These are phyloP conservation scores for Leishmania amazonensis DNA, from an alignment of 208 protist genomes.

Conservation along the genomic window DNA sequence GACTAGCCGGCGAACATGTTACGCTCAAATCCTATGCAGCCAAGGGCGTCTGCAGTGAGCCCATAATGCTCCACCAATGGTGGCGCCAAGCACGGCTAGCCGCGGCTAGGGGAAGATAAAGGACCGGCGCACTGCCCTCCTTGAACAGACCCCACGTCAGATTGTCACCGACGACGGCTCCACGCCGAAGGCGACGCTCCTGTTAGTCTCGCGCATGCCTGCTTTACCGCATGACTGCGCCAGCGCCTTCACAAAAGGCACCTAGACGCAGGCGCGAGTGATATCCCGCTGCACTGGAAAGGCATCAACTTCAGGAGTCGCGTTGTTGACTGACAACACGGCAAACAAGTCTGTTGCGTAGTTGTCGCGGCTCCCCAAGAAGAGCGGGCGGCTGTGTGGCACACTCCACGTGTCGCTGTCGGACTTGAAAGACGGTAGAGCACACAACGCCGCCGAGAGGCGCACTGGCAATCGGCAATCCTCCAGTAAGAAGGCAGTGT, in stretches of 20 bases:
- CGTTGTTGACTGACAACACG: conserved; percentile 20
- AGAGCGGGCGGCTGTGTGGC: conserved; percentile 22
- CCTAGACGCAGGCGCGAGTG: conserved; percentile 7
- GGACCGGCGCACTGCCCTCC: conserved; percentile 14
- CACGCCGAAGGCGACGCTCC: conserved; percentile 8
- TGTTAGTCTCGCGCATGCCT: neutral
- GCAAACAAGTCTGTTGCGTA: conserved; percentile 23
- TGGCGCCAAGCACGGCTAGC: conserved; percentile 40
- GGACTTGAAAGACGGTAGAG: conserved; percentile 8
- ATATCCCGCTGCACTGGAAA: conserved; percentile 19
- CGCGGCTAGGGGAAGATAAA: conserved; percentile 43
- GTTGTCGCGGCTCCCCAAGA: conserved; percentile 23
- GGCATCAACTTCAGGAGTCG: conserved; percentile 2
- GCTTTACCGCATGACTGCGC: neutral
- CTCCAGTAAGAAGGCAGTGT: conserved; percentile 11
- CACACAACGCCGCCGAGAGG: conserved; percentile 28
- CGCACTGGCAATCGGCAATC: conserved; percentile 5
- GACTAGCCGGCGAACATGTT: conserved; percentile 11
- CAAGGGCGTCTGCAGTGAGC: conserved; percentile 23
- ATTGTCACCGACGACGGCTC: neutral
- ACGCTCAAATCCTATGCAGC: conserved; percentile 9
- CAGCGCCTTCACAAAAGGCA: conserved; percentile 7
- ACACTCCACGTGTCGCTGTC: neutral
- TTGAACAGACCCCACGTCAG: conserved; percentile 6
- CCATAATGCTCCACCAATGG: conserved; percentile 49